Conservation (phyloP, 768 basidiomycete genomes). For the Psilocybe cyanescens region DNA sequence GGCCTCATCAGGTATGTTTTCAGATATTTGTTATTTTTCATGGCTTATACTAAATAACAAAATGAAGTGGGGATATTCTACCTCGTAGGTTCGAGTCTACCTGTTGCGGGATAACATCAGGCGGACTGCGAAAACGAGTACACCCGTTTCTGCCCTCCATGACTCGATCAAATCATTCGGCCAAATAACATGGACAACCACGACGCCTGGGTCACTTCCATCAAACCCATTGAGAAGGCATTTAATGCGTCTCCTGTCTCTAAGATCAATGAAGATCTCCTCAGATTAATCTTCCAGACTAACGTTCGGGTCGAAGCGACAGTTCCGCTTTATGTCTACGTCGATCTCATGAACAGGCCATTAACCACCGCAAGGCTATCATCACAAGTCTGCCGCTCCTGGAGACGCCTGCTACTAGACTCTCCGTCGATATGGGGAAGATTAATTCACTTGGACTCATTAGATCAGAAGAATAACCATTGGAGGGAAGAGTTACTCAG, state of each 20-base stretch:
- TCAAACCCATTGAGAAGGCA: no score
- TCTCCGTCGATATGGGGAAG: slow-evolving; percentile 6
- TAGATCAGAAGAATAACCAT: background rate
- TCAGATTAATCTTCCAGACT: background rate
- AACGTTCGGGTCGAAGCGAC: background rate
- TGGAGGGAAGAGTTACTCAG: slow-evolving; percentile 4
- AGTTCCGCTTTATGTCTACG: background rate
- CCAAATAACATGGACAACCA: no score
- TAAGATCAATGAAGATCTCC: background rate
- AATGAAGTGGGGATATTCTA: no score
- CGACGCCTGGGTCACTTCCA: no score
- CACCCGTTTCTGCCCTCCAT: no score
- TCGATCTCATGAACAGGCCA: background rate
- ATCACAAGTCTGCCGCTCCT: slow-evolving; percentile 4
- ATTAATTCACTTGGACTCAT: background rate
- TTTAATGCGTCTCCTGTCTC: background rate
- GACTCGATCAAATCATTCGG: no score
- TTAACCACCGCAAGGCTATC: background rate
- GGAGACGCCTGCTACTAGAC: background rate
- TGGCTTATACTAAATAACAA: no score
- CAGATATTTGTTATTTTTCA: no score
- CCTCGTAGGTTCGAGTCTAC: no score
- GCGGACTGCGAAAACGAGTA: no score
- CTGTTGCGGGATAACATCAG: no score
- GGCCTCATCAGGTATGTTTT: no score